phyloP scores from a whole-genome alignment of 192 early-diverging fungal species.

The Coemansia erecta region DNA sequence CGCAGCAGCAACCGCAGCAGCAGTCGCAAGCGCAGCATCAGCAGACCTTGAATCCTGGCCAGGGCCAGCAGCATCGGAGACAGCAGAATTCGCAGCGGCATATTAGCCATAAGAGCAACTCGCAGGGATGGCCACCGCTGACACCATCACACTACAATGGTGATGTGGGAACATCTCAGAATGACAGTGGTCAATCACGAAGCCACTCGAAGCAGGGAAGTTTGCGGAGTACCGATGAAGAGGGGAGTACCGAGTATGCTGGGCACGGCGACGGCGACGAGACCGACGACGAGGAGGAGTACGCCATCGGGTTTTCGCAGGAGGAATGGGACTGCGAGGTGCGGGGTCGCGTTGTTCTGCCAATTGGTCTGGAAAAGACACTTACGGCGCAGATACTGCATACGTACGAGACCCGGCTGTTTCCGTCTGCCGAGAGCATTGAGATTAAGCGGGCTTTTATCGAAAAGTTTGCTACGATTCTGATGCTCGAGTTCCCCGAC shows the following conservation, averaged over 20 bases:
- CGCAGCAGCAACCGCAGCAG: slow-evolving; percentile 5
- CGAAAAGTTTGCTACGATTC: slow-evolving; percentile 74
- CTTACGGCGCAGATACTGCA: slow-evolving; percentile 61
- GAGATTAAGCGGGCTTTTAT: slow-evolving; percentile 65
- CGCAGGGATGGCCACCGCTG: not conserved
- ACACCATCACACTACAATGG: not conserved
- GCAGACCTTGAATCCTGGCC: not conserved
- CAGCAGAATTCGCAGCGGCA: slow-evolving; percentile 10
- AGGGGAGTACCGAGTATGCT: not conserved
- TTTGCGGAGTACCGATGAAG: slow-evolving; percentile 7
- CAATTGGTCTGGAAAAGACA: slow-evolving; percentile 47
- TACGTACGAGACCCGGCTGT: slow-evolving; percentile 57
- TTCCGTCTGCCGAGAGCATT: slow-evolving; percentile 68
- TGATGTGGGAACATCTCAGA: not conserved
- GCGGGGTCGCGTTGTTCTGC: slow-evolving; percentile 27
- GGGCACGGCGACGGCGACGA: slow-evolving; percentile 7
- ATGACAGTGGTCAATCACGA: not conserved
- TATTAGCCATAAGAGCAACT: not conserved
- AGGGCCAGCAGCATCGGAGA: slow-evolving; percentile 3
- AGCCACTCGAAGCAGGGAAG: slow-evolving; percentile 12
- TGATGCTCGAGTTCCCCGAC: slow-evolving; percentile 80
- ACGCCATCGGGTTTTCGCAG: slow-evolving; percentile 33
- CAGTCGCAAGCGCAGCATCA: not conserved
- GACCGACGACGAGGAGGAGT: slow-evolving; percentile 22
- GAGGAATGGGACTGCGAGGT: slow-evolving; percentile 41